Percentiles rank a stretch among this genome's conserved stretches.
Conservation (phyloP, 2,329 filamentous ascomycete species). For the Cytospora mali region DNA sequence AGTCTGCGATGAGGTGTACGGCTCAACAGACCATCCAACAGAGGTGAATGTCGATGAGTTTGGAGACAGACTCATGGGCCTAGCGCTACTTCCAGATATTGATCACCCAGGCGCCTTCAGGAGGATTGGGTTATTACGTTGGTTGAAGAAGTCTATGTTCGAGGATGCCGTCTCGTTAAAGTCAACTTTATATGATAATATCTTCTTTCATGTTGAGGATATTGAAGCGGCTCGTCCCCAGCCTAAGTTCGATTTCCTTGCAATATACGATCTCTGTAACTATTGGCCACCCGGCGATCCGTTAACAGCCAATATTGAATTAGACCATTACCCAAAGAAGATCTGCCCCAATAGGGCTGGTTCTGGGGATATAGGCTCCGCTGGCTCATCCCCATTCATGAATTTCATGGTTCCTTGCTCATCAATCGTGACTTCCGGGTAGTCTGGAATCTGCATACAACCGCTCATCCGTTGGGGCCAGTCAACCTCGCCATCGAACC, state of each 20-base stretch:
- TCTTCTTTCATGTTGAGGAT: background rate
- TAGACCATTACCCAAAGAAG: background rate
- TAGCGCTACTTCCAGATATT: background rate
- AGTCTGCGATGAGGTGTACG: background rate
- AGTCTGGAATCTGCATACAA: conserved; percentile 16
- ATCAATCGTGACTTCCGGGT: conserved; percentile 15
- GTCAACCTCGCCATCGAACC: conserved; percentile 7
- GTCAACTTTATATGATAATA: background rate
- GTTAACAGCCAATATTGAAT: background rate
- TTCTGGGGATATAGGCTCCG: too few relatives aligned
- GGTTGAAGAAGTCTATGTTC: background rate
- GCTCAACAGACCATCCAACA: background rate
- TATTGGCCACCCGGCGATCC: background rate
- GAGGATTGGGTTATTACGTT: background rate
- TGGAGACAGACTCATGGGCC: background rate
- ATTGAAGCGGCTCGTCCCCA: too few relatives aligned
- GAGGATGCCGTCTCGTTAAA: background rate
- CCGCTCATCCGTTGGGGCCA: conserved; percentile 15
- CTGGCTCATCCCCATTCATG: background rate
- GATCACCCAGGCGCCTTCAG: background rate
- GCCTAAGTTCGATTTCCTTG: background rate
- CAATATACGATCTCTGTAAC: background rate
- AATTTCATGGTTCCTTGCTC: background rate
- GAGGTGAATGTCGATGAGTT: background rate
- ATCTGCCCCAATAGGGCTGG: background rate